These are phyloP conservation scores for Turritis glabra DNA, from an alignment of 345 rosid species.

Conservation along the genomic window DNA sequence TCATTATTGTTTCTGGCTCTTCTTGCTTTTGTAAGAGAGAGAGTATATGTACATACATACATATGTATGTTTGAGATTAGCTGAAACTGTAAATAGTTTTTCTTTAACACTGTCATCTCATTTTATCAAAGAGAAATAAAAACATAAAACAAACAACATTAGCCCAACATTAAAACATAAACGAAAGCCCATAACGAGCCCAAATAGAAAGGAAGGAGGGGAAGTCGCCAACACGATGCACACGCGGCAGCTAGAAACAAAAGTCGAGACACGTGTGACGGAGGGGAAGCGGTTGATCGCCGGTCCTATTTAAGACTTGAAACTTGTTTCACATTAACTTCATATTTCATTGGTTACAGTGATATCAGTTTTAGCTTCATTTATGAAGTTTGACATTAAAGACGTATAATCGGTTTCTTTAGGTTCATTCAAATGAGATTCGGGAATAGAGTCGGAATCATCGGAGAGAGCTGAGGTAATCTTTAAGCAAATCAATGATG, in stretches of 20 bases:
- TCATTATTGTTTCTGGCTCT: conserved; percentile 17
- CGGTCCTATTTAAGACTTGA: conserved; percentile 1
- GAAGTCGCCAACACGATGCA: too few relatives aligned
- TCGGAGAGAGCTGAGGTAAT: conserved; percentile 72
- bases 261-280: too few relatives aligned
- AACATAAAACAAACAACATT: too few relatives aligned
- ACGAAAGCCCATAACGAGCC: too few relatives aligned
- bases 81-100: conserved; percentile 14
- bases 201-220: too few relatives aligned
- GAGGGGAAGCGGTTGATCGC: too few relatives aligned
- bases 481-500: conserved; percentile 62
- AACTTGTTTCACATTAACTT: conserved; percentile 25
- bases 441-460: conserved; percentile 9
- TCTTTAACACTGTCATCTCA: too few relatives aligned
- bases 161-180: too few relatives aligned
- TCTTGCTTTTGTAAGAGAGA: background rate
- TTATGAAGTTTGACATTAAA: background rate
- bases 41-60: background rate
- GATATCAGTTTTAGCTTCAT: background rate
- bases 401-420: background rate
- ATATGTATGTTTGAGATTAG: background rate
- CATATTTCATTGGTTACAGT: background rate
- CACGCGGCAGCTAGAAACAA: too few relatives aligned
- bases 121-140: too few relatives aligned
- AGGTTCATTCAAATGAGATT: background rate